Percentiles rank a stretch among this genome's conserved stretches.
phyloP scores from a whole-genome alignment of 2,329 filamentous ascomycete species.

The Botryotinia globosa region DNA sequence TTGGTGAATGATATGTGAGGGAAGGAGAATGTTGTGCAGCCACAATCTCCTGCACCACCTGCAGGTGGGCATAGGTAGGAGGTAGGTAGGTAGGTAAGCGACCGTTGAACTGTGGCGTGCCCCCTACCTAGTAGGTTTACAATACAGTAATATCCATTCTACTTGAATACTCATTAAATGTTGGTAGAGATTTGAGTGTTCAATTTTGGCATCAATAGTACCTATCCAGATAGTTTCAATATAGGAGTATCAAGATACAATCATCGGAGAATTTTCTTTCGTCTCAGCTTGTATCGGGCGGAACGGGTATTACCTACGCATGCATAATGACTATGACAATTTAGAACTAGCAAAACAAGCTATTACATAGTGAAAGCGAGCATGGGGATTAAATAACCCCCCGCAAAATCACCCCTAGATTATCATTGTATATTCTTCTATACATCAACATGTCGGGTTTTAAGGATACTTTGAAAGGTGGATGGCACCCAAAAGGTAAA shows the following conservation, averaged over 20 bases:
- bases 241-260: neutral
- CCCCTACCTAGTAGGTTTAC: neutral
- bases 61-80: too few species aligned
- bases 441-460: conserved; percentile 37
- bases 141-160: neutral
- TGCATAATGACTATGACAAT: neutral
- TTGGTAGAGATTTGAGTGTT: neutral
- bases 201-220: neutral
- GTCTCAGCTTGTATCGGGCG: neutral
- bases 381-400: neutral
- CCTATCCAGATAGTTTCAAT: neutral
- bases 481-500: conserved; percentile 53
- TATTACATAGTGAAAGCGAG: neutral
- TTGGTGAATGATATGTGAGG: neutral
- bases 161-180: neutral
- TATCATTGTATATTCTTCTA: neutral
- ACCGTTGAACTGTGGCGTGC: neutral
- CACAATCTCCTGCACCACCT: neutral
- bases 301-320: neutral
- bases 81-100: too few species aligned
- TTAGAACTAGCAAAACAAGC: conserved; percentile 8
- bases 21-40: neutral
- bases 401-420: conserved; percentile 8
- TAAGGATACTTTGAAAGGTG: conserved; percentile 48
- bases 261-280: neutral